Conservation (phyloP, 1,284 basidiomycete genomes). For the Ustilago sp. region DNA sequence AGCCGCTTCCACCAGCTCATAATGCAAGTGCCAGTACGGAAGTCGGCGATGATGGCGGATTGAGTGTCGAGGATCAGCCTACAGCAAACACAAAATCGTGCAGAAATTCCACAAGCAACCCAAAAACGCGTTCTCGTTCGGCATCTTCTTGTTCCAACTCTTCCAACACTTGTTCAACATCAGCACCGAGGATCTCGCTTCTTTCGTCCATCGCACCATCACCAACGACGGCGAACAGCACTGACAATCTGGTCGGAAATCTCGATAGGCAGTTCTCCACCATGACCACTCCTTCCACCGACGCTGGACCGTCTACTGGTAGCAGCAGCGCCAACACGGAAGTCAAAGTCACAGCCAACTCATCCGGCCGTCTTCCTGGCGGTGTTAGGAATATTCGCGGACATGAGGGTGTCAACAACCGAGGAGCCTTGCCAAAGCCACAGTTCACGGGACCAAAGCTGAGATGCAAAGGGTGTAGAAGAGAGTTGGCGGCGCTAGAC, state of each 20-base stretch:
- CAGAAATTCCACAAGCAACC: constrained; percentile 20
- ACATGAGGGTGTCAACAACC: constrained; percentile 44
- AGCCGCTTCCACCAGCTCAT: background rate
- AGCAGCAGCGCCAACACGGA: background rate
- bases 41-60: background rate
- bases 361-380: constrained; percentile 46
- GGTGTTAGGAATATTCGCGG: constrained; percentile 47
- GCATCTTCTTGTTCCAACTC: constrained; percentile 18
- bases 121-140: constrained; percentile 16
- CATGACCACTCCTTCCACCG: constrained; percentile 11
- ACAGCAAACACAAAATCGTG: background rate
- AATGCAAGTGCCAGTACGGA: background rate
- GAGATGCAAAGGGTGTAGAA: constrained; percentile 64
- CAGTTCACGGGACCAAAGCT: constrained; percentile 43
- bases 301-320: background rate
- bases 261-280: constrained; percentile 12
- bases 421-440: constrained; percentile 38
- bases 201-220: constrained; percentile 14
- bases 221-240: background rate
- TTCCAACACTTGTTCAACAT: constrained; percentile 6
- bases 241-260: background rate
- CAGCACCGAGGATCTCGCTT: constrained; percentile 9
- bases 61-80: background rate
- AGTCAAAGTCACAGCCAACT: constrained; percentile 53
- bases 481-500: constrained; percentile 59